Conservation (phyloP, 2,329 filamentous ascomycete species). For the Trichoderma breve region DNA sequence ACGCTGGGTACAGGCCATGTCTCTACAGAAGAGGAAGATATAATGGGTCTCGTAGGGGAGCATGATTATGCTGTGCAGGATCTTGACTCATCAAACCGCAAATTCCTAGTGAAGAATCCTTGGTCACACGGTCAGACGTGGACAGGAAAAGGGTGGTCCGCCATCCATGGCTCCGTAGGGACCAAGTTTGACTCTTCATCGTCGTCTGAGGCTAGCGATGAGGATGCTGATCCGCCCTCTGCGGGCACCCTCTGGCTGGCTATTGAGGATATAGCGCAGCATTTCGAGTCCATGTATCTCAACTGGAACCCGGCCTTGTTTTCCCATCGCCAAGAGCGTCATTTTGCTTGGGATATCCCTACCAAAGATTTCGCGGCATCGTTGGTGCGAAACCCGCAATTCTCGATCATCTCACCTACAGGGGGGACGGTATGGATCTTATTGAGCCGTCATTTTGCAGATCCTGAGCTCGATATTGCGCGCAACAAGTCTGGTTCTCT, state of each 20-base stretch:
- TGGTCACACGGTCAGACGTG: slow-evolving; percentile 79
- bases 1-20: slow-evolving; percentile 89
- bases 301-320: slow-evolving; percentile 96
- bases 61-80: slow-evolving; percentile 94
- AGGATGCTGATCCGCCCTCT: slow-evolving; percentile 23
- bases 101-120: slow-evolving; percentile 88
- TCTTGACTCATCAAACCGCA: slow-evolving; percentile 61
- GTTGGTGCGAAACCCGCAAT: slow-evolving; percentile 67
- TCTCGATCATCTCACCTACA: slow-evolving; percentile 59
- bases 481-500: slow-evolving; percentile 42
- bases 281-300: slow-evolving; percentile 93
- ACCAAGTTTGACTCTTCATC: not conserved
- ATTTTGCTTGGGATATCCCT: slow-evolving; percentile 77
- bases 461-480: slow-evolving; percentile 58
- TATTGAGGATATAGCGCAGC: slow-evolving; percentile 80
- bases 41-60: slow-evolving; percentile 79
- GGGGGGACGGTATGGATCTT: slow-evolving; percentile 76
- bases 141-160: slow-evolving; percentile 48
- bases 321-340: slow-evolving; percentile 76
- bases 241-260: slow-evolving; percentile 92
- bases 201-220: slow-evolving; percentile 4
- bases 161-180: slow-evolving; percentile 9
- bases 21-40: slow-evolving; percentile 70
- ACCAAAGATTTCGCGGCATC: slow-evolving; percentile 51
- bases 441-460: slow-evolving; percentile 80